Evolutionary conservation across 2,329 filamentous ascomycete genomes (phyloP).

Genomic region (Pyrenochaeta sp.): DNA sequence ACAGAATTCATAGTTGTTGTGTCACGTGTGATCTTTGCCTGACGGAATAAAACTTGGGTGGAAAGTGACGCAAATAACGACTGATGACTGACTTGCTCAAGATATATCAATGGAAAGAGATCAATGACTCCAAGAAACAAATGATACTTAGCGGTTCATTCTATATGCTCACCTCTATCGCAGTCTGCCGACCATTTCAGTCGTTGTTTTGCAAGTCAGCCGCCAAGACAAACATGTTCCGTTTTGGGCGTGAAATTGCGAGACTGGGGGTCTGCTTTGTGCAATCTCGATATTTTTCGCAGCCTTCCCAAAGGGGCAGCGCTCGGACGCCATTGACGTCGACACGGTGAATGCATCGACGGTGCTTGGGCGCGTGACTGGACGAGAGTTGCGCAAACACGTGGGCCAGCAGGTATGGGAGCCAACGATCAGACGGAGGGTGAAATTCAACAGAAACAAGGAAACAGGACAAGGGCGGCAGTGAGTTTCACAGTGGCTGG

Average conservation of each 20-base stretch:
- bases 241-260: slow-evolving; percentile 35
- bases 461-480: not conserved
- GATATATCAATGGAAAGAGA: too few species aligned
- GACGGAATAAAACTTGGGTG: too few species aligned
- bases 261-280: slow-evolving; percentile 10
- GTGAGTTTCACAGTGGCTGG: slow-evolving; percentile 18
- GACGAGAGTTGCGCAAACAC: slow-evolving; percentile 12
- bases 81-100: too few species aligned
- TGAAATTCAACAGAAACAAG: slow-evolving; percentile 8
- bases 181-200: slow-evolving; percentile 12
- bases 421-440: slow-evolving; percentile 10
- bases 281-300: slow-evolving; percentile 34
- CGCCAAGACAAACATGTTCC: slow-evolving; percentile 30
- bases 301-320: slow-evolving; percentile 11
- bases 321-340: slow-evolving; percentile 26
- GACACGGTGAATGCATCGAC: slow-evolving; percentile 2
- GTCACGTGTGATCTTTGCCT: too few species aligned
- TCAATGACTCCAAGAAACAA: too few species aligned
- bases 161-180: slow-evolving; percentile 13
- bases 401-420: slow-evolving; percentile 12
- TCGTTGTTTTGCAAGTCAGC: slow-evolving; percentile 5
- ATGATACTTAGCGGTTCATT: not conserved
- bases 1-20: not conserved
- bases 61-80: too few species aligned
- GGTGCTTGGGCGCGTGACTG: not conserved